phyloP scores from a whole-genome alignment of 2,329 filamentous ascomycete genomes.

The Fusarium denticulatum region DNA sequence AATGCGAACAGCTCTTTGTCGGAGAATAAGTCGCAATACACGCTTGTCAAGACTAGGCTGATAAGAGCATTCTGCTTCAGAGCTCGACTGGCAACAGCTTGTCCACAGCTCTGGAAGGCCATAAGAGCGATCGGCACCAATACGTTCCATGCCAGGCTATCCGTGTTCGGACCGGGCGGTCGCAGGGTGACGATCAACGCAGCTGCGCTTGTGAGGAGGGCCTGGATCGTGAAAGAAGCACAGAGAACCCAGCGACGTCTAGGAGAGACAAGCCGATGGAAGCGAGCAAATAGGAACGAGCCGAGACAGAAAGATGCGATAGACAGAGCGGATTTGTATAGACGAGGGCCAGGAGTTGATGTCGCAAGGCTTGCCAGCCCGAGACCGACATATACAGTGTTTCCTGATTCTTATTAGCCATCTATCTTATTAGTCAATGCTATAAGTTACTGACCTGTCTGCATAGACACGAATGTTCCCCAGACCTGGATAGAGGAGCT shows the following conservation, averaged over 20 bases:
- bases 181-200: slow-evolving; percentile 63
- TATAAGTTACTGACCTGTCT: slow-evolving; percentile 68
- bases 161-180: slow-evolving; percentile 49
- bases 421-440: neutral
- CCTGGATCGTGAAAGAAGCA: slow-evolving; percentile 65
- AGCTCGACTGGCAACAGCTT: slow-evolving; percentile 78
- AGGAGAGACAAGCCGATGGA: slow-evolving; percentile 69
- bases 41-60: slow-evolving; percentile 81
- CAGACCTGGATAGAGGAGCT: slow-evolving; percentile 79
- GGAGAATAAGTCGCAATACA: slow-evolving; percentile 83
- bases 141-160: slow-evolving; percentile 66
- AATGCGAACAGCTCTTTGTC: slow-evolving; percentile 62
- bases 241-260: slow-evolving; percentile 73
- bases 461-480: slow-evolving; percentile 86
- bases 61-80: slow-evolving; percentile 76
- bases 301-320: slow-evolving; percentile 77
- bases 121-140: slow-evolving; percentile 74
- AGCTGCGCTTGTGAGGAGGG: slow-evolving; percentile 59
- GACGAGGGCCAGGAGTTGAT: slow-evolving; percentile 63
- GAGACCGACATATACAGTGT: slow-evolving; percentile 82
- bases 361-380: slow-evolving; percentile 54
- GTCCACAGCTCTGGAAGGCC: slow-evolving; percentile 81
- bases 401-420: slow-evolving; percentile 57
- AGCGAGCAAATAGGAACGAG: slow-evolving; percentile 74
- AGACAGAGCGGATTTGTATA: slow-evolving; percentile 63